These are phyloP conservation scores for Pholiota molesta DNA, from an alignment of 768 basidiomycete genomes.

Conservation along the genomic window DNA sequence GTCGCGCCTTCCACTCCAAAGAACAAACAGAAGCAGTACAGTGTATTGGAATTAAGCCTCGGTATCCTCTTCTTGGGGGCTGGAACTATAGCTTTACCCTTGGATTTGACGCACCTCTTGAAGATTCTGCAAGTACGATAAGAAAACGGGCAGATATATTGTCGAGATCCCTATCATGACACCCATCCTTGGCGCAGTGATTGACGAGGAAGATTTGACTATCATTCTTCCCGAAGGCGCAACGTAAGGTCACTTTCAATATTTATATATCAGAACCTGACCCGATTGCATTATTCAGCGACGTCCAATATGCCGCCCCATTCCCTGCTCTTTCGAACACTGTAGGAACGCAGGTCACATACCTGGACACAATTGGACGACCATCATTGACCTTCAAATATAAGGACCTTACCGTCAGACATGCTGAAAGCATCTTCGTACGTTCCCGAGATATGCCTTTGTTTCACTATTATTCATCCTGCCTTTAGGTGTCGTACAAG, in stretches of 20 bases:
- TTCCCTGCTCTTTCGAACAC: constrained; percentile 71
- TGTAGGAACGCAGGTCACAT: constrained; percentile 76
- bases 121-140: constrained; percentile 73
- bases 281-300: constrained; percentile 46
- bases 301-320: constrained; percentile 75
- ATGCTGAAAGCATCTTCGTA: constrained; percentile 82
- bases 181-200: constrained; percentile 74
- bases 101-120: constrained; percentile 89
- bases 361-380: constrained; percentile 90
- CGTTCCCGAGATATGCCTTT: constrained; percentile 34
- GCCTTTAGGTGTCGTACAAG: constrained; percentile 79
- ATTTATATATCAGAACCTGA: constrained; percentile 3
- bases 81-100: constrained; percentile 98
- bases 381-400: constrained; percentile 78
- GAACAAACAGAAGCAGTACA: constrained; percentile 55
- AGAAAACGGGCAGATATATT: constrained; percentile 63
- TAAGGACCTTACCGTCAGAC: constrained; percentile 74
- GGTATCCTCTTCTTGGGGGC: constrained; percentile 93
- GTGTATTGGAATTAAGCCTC: constrained; percentile 83
- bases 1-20: constrained; percentile 65
- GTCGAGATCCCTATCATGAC: constrained; percentile 89
- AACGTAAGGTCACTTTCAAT: constrained; percentile 57
- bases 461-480: constrained; percentile 2
- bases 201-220: constrained; percentile 77
- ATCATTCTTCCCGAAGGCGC: constrained; percentile 95